Evolutionary conservation across 2,329 filamentous ascomycete genomes (phyloP).

Genomic region (Xylaria sp.): DNA sequence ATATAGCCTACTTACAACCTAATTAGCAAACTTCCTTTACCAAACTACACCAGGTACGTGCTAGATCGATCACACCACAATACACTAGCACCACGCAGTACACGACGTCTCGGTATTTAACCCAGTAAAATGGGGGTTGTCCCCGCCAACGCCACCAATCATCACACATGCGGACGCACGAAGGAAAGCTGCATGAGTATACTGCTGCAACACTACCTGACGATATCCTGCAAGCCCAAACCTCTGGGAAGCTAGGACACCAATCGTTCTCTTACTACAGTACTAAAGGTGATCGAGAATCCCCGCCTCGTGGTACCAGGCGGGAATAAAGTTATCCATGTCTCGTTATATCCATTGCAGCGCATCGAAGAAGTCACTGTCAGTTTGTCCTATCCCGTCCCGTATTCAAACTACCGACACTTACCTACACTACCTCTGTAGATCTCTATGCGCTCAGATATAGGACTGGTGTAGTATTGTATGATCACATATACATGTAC

Average conservation of each 20-base stretch:
- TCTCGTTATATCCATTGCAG: constrained; percentile 12
- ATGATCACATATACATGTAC: not conserved
- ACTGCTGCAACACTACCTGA: constrained; percentile 29
- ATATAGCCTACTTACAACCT: not conserved
- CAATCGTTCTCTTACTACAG: constrained; percentile 19
- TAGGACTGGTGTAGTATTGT: not conserved
- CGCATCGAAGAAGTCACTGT: not conserved
- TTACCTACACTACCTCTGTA: not conserved
- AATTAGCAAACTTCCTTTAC: constrained; percentile 23
- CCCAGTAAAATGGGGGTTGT: constrained; percentile 5
- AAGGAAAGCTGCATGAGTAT: constrained; percentile 24
- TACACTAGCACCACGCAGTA: not conserved
- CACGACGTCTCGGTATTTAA: constrained; percentile 25
- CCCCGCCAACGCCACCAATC: constrained; percentile 20
- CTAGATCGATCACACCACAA: not conserved
- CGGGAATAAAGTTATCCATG: constrained; percentile 23
- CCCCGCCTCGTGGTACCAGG: not conserved
- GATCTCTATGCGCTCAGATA: not conserved
- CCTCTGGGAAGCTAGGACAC: constrained; percentile 31
- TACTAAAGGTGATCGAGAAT: no score
- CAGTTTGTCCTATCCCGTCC: not conserved
- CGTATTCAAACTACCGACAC: not conserved
- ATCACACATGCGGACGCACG: constrained; percentile 13
- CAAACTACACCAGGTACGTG: not conserved
- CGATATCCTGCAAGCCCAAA: constrained; percentile 32